Conservation (phyloP, 495 filamentous ascomycete species). For the Elaphomyces granulatus region DNA sequence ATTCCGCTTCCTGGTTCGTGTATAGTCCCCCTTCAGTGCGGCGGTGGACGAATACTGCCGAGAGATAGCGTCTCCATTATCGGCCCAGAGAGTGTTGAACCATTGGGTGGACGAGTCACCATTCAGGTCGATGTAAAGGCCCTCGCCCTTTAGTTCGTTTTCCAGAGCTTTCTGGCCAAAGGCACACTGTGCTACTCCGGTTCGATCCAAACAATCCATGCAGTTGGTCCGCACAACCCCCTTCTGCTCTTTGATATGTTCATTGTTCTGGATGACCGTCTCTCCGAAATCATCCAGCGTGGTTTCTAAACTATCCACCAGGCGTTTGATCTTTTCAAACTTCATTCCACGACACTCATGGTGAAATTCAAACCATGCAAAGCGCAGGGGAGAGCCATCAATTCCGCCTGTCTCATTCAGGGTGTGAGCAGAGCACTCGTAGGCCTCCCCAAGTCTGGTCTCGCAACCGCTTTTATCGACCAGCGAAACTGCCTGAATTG, state of each 20-base stretch:
- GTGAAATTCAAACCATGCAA: constrained; percentile 97
- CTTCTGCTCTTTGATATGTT: constrained; percentile 41
- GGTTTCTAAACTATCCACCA: constrained; percentile 53
- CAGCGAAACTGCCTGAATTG: constrained; percentile 63
- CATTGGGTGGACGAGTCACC: constrained; percentile 60
- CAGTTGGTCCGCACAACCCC: constrained; percentile 84
- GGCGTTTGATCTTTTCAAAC: constrained; percentile 76
- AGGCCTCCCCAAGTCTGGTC: constrained; percentile 59
- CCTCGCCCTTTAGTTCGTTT: constrained; percentile 56
- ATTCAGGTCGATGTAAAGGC: constrained; percentile 53
- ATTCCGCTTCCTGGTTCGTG: constrained; percentile 75
- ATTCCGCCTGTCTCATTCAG: constrained; percentile 49
- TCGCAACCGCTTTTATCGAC: constrained; percentile 80
- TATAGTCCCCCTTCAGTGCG: constrained; percentile 91
- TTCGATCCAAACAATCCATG: constrained; percentile 94
- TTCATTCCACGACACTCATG: constrained; percentile 85
- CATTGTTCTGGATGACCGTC: constrained; percentile 39
- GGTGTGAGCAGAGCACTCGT: constrained; percentile 45
- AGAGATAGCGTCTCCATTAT: constrained; percentile 59
- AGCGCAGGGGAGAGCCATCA: constrained; percentile 40
- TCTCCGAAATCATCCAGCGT: constrained; percentile 52
- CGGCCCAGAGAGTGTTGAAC: constrained; percentile 94
- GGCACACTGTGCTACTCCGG: constrained; percentile 84
- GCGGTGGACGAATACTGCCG: constrained; percentile 72
- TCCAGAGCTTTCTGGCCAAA: constrained; percentile 66